These are phyloP conservation scores for Kwoniella newhampshirensis DNA, from an alignment of 768 basidiomycete species.

Conservation along the genomic window DNA sequence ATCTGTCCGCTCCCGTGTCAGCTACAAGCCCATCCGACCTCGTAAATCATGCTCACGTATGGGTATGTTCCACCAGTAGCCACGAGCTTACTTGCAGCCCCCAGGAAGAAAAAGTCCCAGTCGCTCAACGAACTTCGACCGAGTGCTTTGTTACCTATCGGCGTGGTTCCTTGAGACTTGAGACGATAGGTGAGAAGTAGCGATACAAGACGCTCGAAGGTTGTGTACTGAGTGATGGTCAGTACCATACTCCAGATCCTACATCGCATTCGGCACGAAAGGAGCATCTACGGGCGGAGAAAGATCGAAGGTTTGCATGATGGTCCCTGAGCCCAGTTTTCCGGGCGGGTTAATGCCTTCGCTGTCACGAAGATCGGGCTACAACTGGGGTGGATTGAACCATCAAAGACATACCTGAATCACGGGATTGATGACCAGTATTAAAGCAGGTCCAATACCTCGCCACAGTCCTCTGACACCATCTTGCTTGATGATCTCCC, in stretches of 20 bases:
- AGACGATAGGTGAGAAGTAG: constrained; percentile 65
- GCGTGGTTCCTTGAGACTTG: constrained; percentile 60
- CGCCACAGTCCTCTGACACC: constrained; percentile 85
- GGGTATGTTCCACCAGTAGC: constrained; percentile 68
- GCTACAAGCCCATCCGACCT: constrained; percentile 2
- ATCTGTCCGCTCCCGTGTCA: constrained; percentile 27
- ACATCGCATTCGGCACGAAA: too few relatives aligned
- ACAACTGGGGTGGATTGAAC: too few relatives aligned
- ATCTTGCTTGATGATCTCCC: constrained; percentile 68
- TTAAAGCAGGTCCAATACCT: constrained; percentile 88
- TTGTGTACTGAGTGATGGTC: constrained; percentile 67
- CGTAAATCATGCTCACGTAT: constrained; percentile 59
- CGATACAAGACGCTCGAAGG: constrained; percentile 94
- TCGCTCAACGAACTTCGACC: constrained; percentile 65
- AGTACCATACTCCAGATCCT: too few relatives aligned
- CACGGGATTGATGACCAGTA: constrained; percentile 91
- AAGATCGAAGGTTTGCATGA: too few relatives aligned
- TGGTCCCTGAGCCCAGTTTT: too few relatives aligned
- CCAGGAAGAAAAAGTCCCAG: constrained; percentile 91
- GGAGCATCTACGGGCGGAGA: too few relatives aligned
- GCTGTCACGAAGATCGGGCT: too few relatives aligned
- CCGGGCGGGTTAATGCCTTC: too few relatives aligned
- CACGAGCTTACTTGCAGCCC: constrained; percentile 82
- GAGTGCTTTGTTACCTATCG: constrained; percentile 52
- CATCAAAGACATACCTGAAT: too few relatives aligned